Base-by-base conservation (phyloP, 192 early-diverging fungal genomes). In the Chytriomyces sp. region DNA sequence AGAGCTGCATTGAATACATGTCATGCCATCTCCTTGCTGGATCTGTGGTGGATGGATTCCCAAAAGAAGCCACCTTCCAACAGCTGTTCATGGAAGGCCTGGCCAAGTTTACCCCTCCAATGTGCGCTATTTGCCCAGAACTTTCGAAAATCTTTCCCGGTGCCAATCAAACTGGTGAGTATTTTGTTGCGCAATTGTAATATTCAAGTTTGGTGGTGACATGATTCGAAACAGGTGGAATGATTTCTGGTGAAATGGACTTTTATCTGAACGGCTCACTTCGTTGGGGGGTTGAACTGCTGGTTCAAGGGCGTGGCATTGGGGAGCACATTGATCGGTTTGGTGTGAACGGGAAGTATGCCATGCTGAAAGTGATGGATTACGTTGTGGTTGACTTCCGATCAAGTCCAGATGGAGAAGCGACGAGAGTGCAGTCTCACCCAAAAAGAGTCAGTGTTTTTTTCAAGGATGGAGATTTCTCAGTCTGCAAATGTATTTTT, bases 221-320 rank as follows among this genome's bases (percentile, higher is more conserved):
- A 69, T 13, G 46, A 3, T 20, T 69, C 5, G 16, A 18, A 5
- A 18, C 3, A 69, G 47, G 46, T 47, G 13, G 67, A 20, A 59
- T 53, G 8, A 11, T 53, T 53, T 11, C 8, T 11, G 64, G 64
- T 35, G 64, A 23, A n/a, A n/a, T 13, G 0, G 16, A 70, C 62
- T 75, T 75, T 43, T 75, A 75, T 69, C 6, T 75, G 63, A 75
- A 75, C 67, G 73, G 64, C 45, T 49, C 45, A 20, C 73, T 75
- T 66, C 73, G 73, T 48, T 75, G 73, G 73, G 73, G 73, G 10
- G 49, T 75, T 75, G 73, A 67, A 69, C 66, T 75, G 13, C 73
- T 71, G 7, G n/a, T 67, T 9, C 46, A 26, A 9, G 71, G 71
- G 43, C 62, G 28, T 69, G 64, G 35, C 26, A 68, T 71, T 50